These are phyloP conservation scores for Corylus heterophylla DNA, from an alignment of 306 rosid species.

Conservation along the genomic window DNA sequence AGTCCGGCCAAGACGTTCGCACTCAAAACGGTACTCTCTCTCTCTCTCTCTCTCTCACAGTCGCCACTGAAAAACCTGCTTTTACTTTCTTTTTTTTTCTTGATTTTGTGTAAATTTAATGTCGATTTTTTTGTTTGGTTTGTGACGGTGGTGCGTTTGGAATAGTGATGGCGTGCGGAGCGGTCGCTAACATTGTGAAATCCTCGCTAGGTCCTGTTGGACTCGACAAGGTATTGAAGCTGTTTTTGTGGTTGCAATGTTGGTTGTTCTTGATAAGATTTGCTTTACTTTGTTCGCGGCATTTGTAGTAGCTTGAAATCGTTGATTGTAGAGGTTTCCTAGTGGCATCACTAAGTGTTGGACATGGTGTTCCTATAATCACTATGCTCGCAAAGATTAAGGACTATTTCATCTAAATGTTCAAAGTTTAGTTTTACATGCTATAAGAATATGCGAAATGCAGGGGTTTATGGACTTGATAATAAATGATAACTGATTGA, in stretches of 20 bases:
- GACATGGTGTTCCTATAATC: background rate
- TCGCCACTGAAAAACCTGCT: too few relatives aligned
- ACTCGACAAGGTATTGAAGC: conserved; percentile 75
- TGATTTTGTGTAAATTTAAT: background rate
- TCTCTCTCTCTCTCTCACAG: background rate
- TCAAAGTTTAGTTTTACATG: background rate
- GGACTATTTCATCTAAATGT: background rate
- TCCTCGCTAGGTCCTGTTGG: conserved; percentile 96
- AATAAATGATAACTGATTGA: background rate
- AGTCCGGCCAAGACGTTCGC: conserved; percentile 92
- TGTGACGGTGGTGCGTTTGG: background rate
- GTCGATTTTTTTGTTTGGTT: background rate
- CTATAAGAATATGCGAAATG: background rate
- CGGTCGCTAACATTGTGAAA: conserved; percentile 91
- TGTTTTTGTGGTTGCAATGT: background rate
- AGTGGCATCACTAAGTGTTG: background rate
- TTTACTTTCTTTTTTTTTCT: background rate
- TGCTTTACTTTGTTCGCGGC: background rate
- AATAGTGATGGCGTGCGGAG: conserved; percentile 84
- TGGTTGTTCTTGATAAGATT: background rate
- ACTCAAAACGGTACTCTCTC: conserved; percentile 76
- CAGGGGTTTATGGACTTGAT: background rate
- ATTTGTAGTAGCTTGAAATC: background rate
- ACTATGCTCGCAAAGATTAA: too few relatives aligned
- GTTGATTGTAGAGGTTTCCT: background rate